phyloP scores from a whole-genome alignment of 78 protist species.

The Chrysochromulina parva region DNA sequence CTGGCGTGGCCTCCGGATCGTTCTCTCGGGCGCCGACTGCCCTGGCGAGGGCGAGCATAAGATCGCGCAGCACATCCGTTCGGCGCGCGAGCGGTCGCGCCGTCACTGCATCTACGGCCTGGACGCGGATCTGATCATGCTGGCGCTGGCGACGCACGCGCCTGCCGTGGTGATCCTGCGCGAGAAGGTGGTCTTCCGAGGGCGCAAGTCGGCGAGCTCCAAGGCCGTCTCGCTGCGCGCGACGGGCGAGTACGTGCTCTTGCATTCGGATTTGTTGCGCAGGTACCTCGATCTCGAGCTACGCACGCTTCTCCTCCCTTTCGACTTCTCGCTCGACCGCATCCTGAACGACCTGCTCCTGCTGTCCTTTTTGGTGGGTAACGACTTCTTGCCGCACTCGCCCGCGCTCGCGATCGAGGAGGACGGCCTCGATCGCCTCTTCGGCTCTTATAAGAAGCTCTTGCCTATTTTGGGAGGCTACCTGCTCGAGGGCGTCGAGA shows the following conservation, averaged over 20 bases:
- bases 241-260: constrained; percentile 55
- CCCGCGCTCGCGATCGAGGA: constrained; percentile 75
- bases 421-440: constrained; percentile 39
- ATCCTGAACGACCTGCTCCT: constrained; percentile 80
- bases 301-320: background rate
- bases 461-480: background rate
- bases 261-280: constrained; percentile 55
- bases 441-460: background rate
- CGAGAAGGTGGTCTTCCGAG: constrained; percentile 61
- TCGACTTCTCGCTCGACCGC: constrained; percentile 46
- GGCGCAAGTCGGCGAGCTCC: background rate
- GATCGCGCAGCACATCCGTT: constrained; percentile 87
- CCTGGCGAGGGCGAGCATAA: constrained; percentile 84
- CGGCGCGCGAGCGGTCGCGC: constrained; percentile 72
- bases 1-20: constrained; percentile 55
- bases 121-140: constrained; percentile 94
- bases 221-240: background rate
- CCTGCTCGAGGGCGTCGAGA: constrained; percentile 30
- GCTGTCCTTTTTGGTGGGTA: constrained; percentile 88
- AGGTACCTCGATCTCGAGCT: constrained; percentile 72
- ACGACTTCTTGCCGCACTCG: constrained; percentile 91
- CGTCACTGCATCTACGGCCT: constrained; percentile 91
- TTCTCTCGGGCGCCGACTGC: constrained; percentile 25
- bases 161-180: constrained; percentile 81
- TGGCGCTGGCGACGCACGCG: constrained; percentile 91